A percentile compares a stretch with the other conserved stretches of the same genome.
These are phyloP conservation scores for Fusarium citri DNA, from an alignment of 2,329 filamentous ascomycete species.

Conservation along the genomic window DNA sequence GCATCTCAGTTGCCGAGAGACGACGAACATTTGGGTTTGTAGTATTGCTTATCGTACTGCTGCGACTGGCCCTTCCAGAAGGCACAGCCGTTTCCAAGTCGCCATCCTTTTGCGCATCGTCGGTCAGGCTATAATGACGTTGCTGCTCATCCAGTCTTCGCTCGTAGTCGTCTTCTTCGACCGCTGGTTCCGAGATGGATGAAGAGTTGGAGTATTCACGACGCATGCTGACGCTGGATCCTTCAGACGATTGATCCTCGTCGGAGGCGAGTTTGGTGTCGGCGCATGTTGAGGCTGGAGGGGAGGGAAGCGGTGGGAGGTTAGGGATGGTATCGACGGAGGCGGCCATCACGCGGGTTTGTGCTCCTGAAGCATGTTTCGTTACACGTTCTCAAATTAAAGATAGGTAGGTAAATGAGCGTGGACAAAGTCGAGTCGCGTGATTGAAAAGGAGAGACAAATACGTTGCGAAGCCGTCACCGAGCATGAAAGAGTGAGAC, in stretches of 20 bases:
- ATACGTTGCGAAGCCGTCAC: conserved; percentile 1
- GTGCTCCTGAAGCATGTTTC: conserved; percentile 37
- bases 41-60: conserved; percentile 48
- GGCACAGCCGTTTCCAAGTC: conserved; percentile 22
- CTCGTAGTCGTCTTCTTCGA: conserved; percentile 38
- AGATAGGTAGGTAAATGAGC: not conserved
- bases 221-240: conserved; percentile 41
- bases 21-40: conserved; percentile 60
- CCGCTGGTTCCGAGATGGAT: conserved; percentile 48
- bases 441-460: conserved; percentile 19
- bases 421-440: not conserved
- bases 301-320: conserved; percentile 37
- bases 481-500: conserved; percentile 2
- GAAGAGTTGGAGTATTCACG: conserved; percentile 45
- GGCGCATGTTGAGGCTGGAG: conserved; percentile 30
- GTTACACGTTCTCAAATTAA: not conserved
- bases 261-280: conserved; percentile 40
- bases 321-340: conserved; percentile 40
- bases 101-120: conserved; percentile 13
- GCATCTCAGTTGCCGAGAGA: conserved; percentile 69
- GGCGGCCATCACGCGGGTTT: conserved; percentile 45
- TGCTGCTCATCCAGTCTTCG: not conserved
- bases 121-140: not conserved
- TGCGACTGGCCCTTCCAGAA: conserved; percentile 45
- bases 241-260: conserved; percentile 49